These are phyloP conservation scores for Termitomyces sp. DNA, from an alignment of 768 basidiomycete species.

Conservation along the genomic window DNA sequence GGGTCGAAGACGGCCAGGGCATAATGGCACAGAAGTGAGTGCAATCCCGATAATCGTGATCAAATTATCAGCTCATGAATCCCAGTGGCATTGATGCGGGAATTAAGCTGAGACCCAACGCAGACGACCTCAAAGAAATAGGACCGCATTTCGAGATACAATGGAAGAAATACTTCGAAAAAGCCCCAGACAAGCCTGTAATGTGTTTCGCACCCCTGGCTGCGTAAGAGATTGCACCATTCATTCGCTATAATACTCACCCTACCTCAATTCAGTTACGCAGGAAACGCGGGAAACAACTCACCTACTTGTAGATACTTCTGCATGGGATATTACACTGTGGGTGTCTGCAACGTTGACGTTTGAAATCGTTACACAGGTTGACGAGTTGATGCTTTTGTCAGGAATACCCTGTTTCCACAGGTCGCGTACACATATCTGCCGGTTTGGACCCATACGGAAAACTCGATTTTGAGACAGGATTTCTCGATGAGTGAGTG, in stretches of 20 bases:
- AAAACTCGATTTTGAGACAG: constrained; percentile 40
- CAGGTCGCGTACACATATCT: constrained; percentile 46
- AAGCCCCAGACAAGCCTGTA: constrained; percentile 56
- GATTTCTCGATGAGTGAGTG: constrained; percentile 41
- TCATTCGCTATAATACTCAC: not conserved
- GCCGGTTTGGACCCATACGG: constrained; percentile 37
- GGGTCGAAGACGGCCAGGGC: constrained; percentile 14
- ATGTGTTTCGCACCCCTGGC: constrained; percentile 35
- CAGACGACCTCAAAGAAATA: constrained; percentile 44
- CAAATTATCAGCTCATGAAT: not conserved
- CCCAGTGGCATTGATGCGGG: constrained; percentile 50
- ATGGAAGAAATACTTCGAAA: constrained; percentile 49
- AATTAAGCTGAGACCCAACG: constrained; percentile 51
- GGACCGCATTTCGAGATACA: constrained; percentile 43
- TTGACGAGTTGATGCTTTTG: not conserved
- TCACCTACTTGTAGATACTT: constrained; percentile 22
- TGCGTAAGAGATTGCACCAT: constrained; percentile 26
- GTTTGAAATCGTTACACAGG: constrained; percentile 12
- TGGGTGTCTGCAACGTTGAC: constrained; percentile 18
- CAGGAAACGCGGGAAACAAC: constrained; percentile 14
- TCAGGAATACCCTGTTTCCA: constrained; percentile 45
- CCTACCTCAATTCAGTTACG: no score
- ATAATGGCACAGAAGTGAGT: constrained; percentile 51
- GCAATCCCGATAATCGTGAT: no score
- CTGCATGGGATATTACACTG: constrained; percentile 11